A percentile compares a stretch with the other conserved stretches of the same genome.
phyloP scores from a whole-genome alignment of 768 basidiomycete genomes.

The Collybia nuda region DNA sequence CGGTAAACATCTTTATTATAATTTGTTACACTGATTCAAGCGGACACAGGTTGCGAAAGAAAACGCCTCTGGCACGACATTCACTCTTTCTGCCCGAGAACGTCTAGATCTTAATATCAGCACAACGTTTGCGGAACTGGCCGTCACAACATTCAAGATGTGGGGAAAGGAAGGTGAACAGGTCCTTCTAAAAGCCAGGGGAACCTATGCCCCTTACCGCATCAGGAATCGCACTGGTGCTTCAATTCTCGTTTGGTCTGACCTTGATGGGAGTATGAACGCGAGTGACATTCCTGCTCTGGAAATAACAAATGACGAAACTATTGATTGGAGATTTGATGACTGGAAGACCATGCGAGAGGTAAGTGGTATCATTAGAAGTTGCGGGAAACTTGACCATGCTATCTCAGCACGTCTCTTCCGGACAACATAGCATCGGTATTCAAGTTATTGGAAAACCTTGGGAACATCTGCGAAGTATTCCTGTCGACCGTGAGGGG shows the following conservation, averaged over 20 bases:
- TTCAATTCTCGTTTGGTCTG: conserved; percentile 84
- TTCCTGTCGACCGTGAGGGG: conserved; percentile 93
- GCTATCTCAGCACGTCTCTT: conserved; percentile 52
- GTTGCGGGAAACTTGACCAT: not conserved
- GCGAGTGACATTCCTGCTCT: conserved; percentile 49
- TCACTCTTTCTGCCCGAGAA: conserved; percentile 72
- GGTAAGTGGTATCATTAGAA: conserved; percentile 39
- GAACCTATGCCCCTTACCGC: conserved; percentile 90
- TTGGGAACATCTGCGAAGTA: conserved; percentile 86
- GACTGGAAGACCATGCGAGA: conserved; percentile 95
- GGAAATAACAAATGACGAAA: conserved; percentile 71
- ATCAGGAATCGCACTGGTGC: conserved; percentile 90
- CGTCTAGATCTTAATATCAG: conserved; percentile 90
- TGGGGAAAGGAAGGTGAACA: conserved; percentile 75
- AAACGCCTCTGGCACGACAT: conserved; percentile 45
- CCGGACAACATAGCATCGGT: conserved; percentile 82
- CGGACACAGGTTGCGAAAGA: conserved; percentile 52
- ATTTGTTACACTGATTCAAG: not conserved
- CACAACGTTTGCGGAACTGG: conserved; percentile 86
- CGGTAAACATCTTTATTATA: conserved; percentile 36
- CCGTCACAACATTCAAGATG: conserved; percentile 67
- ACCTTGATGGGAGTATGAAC: conserved; percentile 55
- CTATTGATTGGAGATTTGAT: conserved; percentile 94
- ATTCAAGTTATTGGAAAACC: conserved; percentile 81
- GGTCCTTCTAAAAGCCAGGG: conserved; percentile 74